Percentiles rank a stretch among this genome's conserved stretches.
Conservation (phyloP, 164 flowering plant species). For the Berberis vulgaris region DNA sequence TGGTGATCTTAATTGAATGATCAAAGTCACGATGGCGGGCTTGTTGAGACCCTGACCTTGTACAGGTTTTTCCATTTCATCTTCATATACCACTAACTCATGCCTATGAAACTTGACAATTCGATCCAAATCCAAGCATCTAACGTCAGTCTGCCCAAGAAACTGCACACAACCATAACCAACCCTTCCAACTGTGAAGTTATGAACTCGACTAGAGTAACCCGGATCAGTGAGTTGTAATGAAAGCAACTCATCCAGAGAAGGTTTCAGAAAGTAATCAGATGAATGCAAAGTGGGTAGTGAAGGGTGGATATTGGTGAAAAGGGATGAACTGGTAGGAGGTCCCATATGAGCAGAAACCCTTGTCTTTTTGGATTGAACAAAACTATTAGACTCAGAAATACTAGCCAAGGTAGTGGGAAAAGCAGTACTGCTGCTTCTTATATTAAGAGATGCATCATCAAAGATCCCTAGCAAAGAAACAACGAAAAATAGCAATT, state of each 20-base stretch:
- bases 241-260: conserved; percentile 42
- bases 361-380: conserved; percentile 18
- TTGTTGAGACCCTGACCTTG: conserved; percentile 86
- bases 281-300: conserved; percentile 50
- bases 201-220: conserved; percentile 47
- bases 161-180: conserved; percentile 77
- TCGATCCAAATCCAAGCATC: conserved; percentile 58
- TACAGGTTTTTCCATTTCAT: conserved; percentile 67
- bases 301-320: conserved; percentile 3
- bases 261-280: conserved; percentile 69
- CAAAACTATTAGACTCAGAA: neutral
- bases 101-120: conserved; percentile 62
- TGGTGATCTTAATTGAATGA: conserved; percentile 22
- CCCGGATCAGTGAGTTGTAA: conserved; percentile 46
- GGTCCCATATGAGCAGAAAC: conserved; percentile 1
- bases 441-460: too few species aligned
- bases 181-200: conserved; percentile 73
- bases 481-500: too few species aligned
- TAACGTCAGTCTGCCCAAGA: conserved; percentile 78
- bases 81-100: conserved; percentile 72
- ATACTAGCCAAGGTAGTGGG: too few species aligned
- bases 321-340: neutral
- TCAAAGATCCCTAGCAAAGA: too few species aligned
- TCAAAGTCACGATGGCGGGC: conserved; percentile 78
- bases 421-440: too few species aligned